A percentile compares a stretch with the other conserved stretches of the same genome.
Conservation (phyloP, 176 grass and related monocot species). For the Oryza glumipatula region DNA sequence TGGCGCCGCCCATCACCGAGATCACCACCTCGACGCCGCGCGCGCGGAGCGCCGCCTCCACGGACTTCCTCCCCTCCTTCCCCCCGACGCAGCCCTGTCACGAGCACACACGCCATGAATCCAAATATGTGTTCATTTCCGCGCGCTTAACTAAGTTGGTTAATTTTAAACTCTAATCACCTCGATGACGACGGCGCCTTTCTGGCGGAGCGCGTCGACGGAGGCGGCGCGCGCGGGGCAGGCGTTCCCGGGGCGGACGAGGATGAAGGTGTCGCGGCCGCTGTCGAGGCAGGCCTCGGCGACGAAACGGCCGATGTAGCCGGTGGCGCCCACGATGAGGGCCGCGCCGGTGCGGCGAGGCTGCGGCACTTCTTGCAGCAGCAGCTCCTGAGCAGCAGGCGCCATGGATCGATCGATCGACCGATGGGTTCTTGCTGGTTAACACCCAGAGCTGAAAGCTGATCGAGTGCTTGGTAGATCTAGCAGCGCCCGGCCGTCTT, state of each 20-base stretch:
- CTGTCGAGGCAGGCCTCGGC: slow-evolving; percentile 65
- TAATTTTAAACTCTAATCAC: neutral
- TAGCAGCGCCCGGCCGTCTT: neutral
- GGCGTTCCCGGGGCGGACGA: slow-evolving; percentile 48
- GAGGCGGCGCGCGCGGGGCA: slow-evolving; percentile 40
- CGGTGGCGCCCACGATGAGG: slow-evolving; percentile 66
- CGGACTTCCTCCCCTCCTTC: slow-evolving; percentile 30
- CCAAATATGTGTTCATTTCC: neutral
- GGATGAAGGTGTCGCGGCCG: slow-evolving; percentile 58
- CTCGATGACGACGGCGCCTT: slow-evolving; percentile 65
- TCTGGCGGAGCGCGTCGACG: slow-evolving; percentile 50
- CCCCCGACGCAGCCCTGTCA: slow-evolving; percentile 23
- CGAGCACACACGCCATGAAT: neutral
- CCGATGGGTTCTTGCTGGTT: neutral
- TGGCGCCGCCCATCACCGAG: slow-evolving; percentile 64
- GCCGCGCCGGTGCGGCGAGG: slow-evolving; percentile 36
- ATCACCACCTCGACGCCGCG: slow-evolving; percentile 65
- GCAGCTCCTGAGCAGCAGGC: neutral
- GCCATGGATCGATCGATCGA: neutral
- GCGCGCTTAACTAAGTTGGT: neutral
- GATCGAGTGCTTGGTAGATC: neutral
- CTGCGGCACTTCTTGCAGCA: neutral
- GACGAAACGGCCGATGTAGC: slow-evolving; percentile 79
- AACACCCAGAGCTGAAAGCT: neutral
- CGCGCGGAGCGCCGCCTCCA: slow-evolving; percentile 54